Evolutionary conservation across 2,329 filamentous ascomycete genomes (phyloP), one percentile per base, ranked within the genome.

Genomic region (Ascochyta fabae): DNA sequence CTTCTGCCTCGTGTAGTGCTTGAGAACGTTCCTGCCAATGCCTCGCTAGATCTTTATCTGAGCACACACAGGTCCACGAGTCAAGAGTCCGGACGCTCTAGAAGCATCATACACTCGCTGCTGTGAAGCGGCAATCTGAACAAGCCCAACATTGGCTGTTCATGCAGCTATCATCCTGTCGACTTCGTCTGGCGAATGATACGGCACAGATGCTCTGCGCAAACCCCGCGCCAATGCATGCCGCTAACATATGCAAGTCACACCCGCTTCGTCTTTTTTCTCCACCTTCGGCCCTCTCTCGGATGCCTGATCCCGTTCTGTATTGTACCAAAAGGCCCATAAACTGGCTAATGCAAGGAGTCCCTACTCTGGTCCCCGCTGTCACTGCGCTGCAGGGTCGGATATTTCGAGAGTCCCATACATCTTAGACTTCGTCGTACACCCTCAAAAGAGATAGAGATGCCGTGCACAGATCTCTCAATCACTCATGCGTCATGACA

Each of bases 221-320:
- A 61, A 67, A 69, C 69, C 53, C 68, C 68, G 66, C 72, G 58
- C 62, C 53, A 60, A 55, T 54, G 50, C 60, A 61, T 60, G 62
- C 60, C 66, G 66, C 70, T 72, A 73, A 64, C 56, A 60, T 65
- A 67, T 74, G 71, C 71, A 74, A 72, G 71, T 72, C 71, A 74
- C 69, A 69, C 63, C 61, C 48, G 53, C 53, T 56, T 56, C 53
- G 53, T 66, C 58, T 56, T 49, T 54, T 27, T 56, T 41, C 57
- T 64, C 65, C 65, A 62, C 64, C 60, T 62, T 65, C 62, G 65
- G 65, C 60, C 62, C 54, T 63, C 47, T 43, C 47, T 56, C 53
- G 47, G 53, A 43, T 36, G 43, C 47, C 33, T 42, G 38, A 34
- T 47, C 33, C 47, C 42, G 53, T 43, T 15, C 31, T 51, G 53